Evolutionary conservation across 495 filamentous ascomycete genomes (phyloP), one percentile per base, ranked within the genome.

Genomic region (Penicillium desertorum): DNA sequence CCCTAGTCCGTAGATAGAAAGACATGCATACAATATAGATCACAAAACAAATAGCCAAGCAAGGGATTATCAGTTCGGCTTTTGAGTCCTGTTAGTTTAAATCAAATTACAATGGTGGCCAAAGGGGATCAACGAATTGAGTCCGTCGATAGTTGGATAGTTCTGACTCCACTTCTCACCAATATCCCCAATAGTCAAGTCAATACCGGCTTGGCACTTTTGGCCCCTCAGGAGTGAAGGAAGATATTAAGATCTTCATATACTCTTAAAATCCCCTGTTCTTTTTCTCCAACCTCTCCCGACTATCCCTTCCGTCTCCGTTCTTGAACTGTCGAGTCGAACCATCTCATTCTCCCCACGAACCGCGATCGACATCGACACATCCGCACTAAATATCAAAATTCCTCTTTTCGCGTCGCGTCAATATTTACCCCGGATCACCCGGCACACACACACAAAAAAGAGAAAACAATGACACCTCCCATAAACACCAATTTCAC

Each of bases 401-500:
- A 42, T 30, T 29, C 16, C 7, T 10, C 11, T 16, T 27, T 14
- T 14, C 22, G 22, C 29, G 19, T 27, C 51, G 27, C 39, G 19
- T 39, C 10, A 19, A 45, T 16, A 8, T 8, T 29, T 19, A 22
- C 16, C 20, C 39, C 49, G 45, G 6, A 39, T 7, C 36, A 16
- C 14, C 49, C 49, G 34, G 36, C 14, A 19, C 9, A 9, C n/a
- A 32, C n/a, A n/a, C n/a, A n/a, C n/a, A n/a, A n/a, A n/a, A n/a
- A n/a, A 45, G 25, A 36, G 23, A 5, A 3, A 14, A 39, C 14
- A 10, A 42, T 19, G 30, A 48, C 29, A 25, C 17, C 48, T 19
- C 37, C 20, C 48, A 56, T 27, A 14, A 54, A 41, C 17, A 19
- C 45, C 9, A 54, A 49, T 11, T 60, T 44, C 25, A 62, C 52